These are phyloP conservation scores for Centaurea solstitialis DNA, from an alignment of 129 eudicot species.

Conservation along the genomic window DNA sequence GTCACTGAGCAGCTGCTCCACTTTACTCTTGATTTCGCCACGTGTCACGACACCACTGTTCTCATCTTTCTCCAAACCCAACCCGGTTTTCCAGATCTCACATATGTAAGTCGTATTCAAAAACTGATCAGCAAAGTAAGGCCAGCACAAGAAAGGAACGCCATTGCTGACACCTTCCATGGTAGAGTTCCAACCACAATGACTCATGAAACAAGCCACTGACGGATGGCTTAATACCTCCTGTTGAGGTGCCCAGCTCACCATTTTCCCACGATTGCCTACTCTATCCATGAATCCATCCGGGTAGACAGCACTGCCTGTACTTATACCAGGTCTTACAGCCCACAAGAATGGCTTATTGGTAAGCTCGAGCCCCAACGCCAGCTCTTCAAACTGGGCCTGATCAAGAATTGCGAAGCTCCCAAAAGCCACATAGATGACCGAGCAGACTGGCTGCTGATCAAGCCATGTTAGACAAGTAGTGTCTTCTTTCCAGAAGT, in stretches of 20 bases:
- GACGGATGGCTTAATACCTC: slow-evolving; percentile 55
- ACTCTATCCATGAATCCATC: slow-evolving; percentile 44
- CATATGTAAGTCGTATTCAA: slow-evolving; percentile 44
- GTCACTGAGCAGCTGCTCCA: slow-evolving; percentile 45
- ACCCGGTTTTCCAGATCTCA: slow-evolving; percentile 58
- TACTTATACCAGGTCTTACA: slow-evolving; percentile 36
- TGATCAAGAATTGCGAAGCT: slow-evolving; percentile 43
- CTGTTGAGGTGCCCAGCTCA: slow-evolving; percentile 69
- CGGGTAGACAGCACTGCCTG: slow-evolving; percentile 23
- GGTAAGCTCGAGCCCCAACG: slow-evolving; percentile 54
- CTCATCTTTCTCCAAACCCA: slow-evolving; percentile 45
- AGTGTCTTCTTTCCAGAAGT: slow-evolving; percentile 56
- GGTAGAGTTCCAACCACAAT: slow-evolving; percentile 79
- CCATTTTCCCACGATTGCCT: slow-evolving; percentile 39
- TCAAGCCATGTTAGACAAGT: slow-evolving; percentile 69
- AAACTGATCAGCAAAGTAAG: slow-evolving; percentile 66
- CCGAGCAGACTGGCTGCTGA: slow-evolving; percentile 38
- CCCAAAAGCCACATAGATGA: slow-evolving; percentile 65
- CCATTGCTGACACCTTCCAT: slow-evolving; percentile 64
- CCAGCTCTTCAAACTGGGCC: slow-evolving; percentile 52
- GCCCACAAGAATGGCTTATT: slow-evolving; percentile 60
- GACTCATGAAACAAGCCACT: slow-evolving; percentile 57
- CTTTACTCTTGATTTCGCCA: slow-evolving; percentile 46
- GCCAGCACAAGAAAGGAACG: slow-evolving; percentile 71
- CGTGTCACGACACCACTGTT: slow-evolving; percentile 31